A percentile compares a stretch with the other conserved stretches of the same genome.
These are phyloP conservation scores for Ogataea henricii DNA, from an alignment of 805 yeast genomes.

Conservation along the genomic window DNA sequence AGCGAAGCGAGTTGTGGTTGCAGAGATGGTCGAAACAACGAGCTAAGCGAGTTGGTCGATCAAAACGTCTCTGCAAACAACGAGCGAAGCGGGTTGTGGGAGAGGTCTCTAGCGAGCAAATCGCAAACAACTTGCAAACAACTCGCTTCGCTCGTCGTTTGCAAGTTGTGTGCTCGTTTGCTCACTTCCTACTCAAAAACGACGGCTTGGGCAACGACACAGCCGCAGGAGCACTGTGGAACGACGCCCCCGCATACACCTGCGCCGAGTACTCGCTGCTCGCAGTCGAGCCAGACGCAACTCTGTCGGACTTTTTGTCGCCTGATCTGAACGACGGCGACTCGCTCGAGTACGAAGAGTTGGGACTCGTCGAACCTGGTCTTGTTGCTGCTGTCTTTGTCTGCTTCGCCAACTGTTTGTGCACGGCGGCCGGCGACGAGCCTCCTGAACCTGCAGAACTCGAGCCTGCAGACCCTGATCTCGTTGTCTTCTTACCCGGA, in stretches of 20 bases:
- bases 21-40: too few species aligned
- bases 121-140: too few species aligned
- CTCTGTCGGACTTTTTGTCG: conserved; percentile 12
- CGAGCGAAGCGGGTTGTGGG: too few species aligned
- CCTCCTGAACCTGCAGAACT: neutral
- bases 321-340: conserved; percentile 12
- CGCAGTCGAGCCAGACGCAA: conserved; percentile 17
- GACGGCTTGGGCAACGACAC: conserved; percentile 58
- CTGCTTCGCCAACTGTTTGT: conserved; percentile 14
- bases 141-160: too few species aligned
- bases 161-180: neutral
- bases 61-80: too few species aligned
- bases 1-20: too few species aligned
- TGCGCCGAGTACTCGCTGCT: conserved; percentile 19
- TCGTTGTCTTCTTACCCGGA: conserved; percentile 1
- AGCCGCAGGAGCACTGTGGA: conserved; percentile 58
- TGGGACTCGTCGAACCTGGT: conserved; percentile 17
- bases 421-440: conserved; percentile 2
- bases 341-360: conserved; percentile 20
- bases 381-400: conserved; percentile 20
- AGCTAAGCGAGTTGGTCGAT: too few species aligned
- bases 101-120: too few species aligned
- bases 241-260: conserved; percentile 57
- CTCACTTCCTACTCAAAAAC: conserved; percentile 35
- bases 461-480: conserved; percentile 1